phyloP scores from a whole-genome alignment of 495 filamentous ascomycete species.

The Tricharina praecox region DNA sequence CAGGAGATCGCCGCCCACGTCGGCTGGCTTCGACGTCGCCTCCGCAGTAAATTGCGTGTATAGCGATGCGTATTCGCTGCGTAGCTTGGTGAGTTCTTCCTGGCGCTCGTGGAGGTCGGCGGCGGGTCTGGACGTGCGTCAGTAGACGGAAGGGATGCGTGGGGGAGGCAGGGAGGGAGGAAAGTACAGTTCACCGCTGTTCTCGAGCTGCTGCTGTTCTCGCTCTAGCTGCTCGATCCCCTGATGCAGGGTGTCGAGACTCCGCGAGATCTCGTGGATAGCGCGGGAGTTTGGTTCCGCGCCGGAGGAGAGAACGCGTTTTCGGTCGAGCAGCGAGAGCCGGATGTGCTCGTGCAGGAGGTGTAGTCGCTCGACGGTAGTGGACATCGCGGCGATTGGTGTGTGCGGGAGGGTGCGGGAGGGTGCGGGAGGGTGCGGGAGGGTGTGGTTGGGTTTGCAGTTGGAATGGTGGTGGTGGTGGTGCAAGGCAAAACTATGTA shows the following conservation, averaged over 20 bases:
- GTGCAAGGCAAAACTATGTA: too few species aligned
- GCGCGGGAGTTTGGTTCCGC: constrained; percentile 73
- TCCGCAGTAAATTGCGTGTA: constrained; percentile 36
- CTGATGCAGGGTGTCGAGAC: constrained; percentile 67
- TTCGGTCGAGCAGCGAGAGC: constrained; percentile 65
- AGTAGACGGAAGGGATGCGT: not conserved
- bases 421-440: too few species aligned
- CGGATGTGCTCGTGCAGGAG: constrained; percentile 67
- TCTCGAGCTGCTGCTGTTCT: constrained; percentile 44
- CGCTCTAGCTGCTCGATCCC: constrained; percentile 61
- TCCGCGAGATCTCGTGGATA: constrained; percentile 65
- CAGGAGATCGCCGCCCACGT: constrained; percentile 23
- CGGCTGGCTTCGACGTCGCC: constrained; percentile 36
- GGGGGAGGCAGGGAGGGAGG: not conserved
- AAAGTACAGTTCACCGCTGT: constrained; percentile 39
- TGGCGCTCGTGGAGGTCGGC: constrained; percentile 19
- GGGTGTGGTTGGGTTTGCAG: too few species aligned
- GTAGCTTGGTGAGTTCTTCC: constrained; percentile 36
- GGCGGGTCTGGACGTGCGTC: constrained; percentile 10
- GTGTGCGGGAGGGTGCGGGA: too few species aligned
- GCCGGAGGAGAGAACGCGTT: constrained; percentile 74
- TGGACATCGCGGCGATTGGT: not conserved
- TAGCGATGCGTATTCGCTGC: constrained; percentile 42
- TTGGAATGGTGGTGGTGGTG: too few species aligned
- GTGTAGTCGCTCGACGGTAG: constrained; percentile 40